Percentiles rank a stretch among this genome's conserved stretches.
Conservation (phyloP, 345 rosid species). For the Gossypium herbaceum region DNA sequence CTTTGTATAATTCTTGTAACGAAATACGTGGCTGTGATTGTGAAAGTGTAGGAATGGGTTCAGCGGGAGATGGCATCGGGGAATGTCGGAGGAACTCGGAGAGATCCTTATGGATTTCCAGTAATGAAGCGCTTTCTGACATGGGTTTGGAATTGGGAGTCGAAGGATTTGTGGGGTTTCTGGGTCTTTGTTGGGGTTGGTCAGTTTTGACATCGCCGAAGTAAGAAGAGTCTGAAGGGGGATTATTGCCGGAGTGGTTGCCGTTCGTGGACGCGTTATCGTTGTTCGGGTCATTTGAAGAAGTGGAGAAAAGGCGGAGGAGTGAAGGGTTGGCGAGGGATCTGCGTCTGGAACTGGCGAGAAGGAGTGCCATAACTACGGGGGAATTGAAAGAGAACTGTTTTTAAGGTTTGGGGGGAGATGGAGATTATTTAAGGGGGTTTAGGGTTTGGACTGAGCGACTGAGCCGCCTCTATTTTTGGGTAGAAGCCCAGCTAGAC, state of each 20-base stretch:
- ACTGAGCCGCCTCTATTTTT: background rate
- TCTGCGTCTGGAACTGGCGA: conserved; percentile 35
- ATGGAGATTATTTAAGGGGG: background rate
- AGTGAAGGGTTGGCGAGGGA: conserved; percentile 39
- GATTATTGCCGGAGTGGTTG: background rate
- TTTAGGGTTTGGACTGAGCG: background rate
- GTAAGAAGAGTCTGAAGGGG: conserved; percentile 31
- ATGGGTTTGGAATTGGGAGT: conserved; percentile 11
- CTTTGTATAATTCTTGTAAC: conserved; percentile 41
- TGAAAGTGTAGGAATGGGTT: background rate
- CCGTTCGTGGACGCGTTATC: background rate
- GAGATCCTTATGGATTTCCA: conserved; percentile 43
- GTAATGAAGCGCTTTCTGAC: conserved; percentile 8
- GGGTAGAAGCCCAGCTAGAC: background rate
- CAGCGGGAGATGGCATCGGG: conserved; percentile 27
- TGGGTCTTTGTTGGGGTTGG: conserved; percentile 12
- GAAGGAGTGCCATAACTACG: conserved; percentile 43
- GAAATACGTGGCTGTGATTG: conserved; percentile 20
- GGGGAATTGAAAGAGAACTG: background rate
- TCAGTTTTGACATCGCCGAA: conserved; percentile 49
- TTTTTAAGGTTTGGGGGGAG: background rate
- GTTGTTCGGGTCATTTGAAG: conserved; percentile 34
- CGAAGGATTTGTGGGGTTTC: conserved; percentile 13
- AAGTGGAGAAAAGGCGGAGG: conserved; percentile 48
- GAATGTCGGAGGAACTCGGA: conserved; percentile 45